phyloP scores from a whole-genome alignment of 176 grass and related monocot species.

The Cenchrus fungigraminus region DNA sequence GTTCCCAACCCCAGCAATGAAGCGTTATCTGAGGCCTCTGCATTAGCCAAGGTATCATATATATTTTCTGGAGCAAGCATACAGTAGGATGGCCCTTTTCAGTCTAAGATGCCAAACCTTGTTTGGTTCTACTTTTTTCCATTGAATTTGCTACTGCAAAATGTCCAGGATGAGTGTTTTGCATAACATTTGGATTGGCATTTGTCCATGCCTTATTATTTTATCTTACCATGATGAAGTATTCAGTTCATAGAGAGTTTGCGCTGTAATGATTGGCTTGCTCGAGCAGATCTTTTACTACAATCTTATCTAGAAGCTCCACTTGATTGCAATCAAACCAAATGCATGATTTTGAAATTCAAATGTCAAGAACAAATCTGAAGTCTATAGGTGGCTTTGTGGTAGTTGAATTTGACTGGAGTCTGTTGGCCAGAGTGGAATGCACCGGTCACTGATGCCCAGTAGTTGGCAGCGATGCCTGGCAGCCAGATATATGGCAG shows the following conservation, averaged over 20 bases:
- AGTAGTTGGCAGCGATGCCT: background rate
- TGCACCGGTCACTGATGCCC: background rate
- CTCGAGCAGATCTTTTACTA: background rate
- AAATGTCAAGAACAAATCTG: background rate
- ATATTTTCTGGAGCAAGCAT: background rate
- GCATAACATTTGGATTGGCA: slow-evolving; percentile 2
- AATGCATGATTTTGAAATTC: slow-evolving; percentile 19
- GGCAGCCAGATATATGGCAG: background rate
- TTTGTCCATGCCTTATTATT: background rate
- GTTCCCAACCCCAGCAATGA: slow-evolving; percentile 54
- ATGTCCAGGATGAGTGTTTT: slow-evolving; percentile 6
- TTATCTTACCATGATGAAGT: slow-evolving; percentile 4
- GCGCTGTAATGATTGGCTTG: slow-evolving; percentile 1
- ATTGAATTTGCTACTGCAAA: background rate
- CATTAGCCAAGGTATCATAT: slow-evolving; percentile 70
- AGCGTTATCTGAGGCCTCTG: slow-evolving; percentile 58
- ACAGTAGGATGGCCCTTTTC: background rate
- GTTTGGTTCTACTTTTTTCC: background rate
- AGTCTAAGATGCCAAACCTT: slow-evolving; percentile 10
- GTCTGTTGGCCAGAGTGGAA: background rate
- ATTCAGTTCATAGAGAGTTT: background rate
- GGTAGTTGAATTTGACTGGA: background rate
- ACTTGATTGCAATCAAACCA: slow-evolving; percentile 15
- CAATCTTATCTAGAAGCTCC: background rate
- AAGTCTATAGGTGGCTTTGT: background rate